Conservation (phyloP, 345 rosid genomes). For the Boechera stricta region DNA sequence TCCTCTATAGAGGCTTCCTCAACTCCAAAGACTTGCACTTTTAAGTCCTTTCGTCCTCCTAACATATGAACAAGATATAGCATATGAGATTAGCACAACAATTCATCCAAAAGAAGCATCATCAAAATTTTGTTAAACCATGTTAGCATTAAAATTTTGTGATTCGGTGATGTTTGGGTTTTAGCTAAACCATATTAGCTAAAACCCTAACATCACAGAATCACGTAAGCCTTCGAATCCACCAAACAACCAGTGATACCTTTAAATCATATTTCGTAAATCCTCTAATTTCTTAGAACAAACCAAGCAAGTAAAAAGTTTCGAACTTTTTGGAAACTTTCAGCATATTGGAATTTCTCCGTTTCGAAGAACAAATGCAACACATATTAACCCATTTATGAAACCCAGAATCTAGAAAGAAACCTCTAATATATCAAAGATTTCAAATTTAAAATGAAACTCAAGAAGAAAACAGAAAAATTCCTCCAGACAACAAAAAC, state of each 20-base stretch:
- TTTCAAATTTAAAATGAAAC: constrained; percentile 1
- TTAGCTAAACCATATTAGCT: not conserved
- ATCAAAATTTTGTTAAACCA: not conserved
- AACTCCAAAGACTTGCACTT: constrained; percentile 9
- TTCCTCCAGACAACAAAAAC: not conserved
- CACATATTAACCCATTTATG: not conserved
- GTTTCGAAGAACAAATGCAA: not conserved
- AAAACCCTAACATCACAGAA: constrained; percentile 23
- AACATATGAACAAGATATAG: not conserved
- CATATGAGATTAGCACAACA: not conserved
- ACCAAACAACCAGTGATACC: constrained; percentile 1
- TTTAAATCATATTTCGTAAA: not conserved
- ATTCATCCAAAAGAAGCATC: constrained; percentile 2
- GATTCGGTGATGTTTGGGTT: too few relatives aligned
- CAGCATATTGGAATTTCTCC: not conserved
- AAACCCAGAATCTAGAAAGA: constrained; percentile 6
- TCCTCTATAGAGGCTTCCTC: not conserved
- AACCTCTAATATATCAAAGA: not conserved
- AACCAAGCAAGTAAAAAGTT: not conserved
- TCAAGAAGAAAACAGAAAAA: constrained; percentile 3
- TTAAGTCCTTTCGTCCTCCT: constrained; percentile 18
- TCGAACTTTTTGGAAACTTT: not conserved
- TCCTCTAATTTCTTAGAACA: not conserved
- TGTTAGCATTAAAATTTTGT: too few relatives aligned
- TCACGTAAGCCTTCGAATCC: not conserved